Evolutionary conservation across 164 flowering plant species (phyloP), one percentile per base, ranked within the genome.

Genomic region (Chimonanthus salicifolius): DNA sequence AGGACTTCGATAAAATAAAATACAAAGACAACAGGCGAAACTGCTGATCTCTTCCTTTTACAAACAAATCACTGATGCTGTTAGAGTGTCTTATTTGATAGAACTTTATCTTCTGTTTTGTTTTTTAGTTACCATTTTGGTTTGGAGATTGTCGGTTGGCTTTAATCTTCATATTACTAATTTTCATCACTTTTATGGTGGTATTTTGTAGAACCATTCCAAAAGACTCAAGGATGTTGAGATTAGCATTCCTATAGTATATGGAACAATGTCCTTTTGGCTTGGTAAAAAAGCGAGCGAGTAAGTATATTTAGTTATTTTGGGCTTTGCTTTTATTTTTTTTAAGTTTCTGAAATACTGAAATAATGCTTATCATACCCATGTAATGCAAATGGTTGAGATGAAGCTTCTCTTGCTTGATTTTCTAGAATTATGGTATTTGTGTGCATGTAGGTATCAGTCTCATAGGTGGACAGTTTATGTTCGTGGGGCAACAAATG

Each of bases 391-490:
- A 21, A 15, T 15, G 20, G 21, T 44, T 21, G 20, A 43, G 68
- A 21, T 64, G 9, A 64, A 21, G 47, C 45, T 9, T 64, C 68
- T 44, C 13, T 8, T 20, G 8, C 68, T 11, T 20, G 9, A 46
- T 20, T 46, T 65, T 44, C 46, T 47, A 47, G 70, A 46, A 15
- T 67, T 10, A 67, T 13, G 3, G 46, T 48, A 16, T 47, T 62
- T 63, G 62, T 18, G 4, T 10, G 9, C 60, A 4, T 58, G 20
- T 43, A 92, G 98, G 86, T 84, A 82, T 64, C 88, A 88, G 72
- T 90, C 98, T 0, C 98, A 93, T 76, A 93, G 85, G 74, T 93
- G 97, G 98, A 91, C 94, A 5, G 94, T 93, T 44, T 91, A 87
- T 83, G 91, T 93, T 54, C 92, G 95, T 9, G 89, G 98, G 47